Evolutionary conservation across 352 stramenopile species (phyloP).

Genomic region (Phytophthora brassicae): DNA sequence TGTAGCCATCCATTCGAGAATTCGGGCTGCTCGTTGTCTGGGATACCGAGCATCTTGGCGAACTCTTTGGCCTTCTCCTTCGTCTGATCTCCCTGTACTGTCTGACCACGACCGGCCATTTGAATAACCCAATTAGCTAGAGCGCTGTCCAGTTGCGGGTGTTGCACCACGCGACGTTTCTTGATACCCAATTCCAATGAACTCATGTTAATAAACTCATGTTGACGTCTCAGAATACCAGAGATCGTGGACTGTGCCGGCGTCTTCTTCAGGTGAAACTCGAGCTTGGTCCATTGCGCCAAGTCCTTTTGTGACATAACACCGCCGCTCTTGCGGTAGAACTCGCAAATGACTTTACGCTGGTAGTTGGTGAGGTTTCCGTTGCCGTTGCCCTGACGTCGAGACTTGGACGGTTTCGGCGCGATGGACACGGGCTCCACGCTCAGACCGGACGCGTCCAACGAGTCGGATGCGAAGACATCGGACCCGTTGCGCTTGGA

Average conservation of each 20-base stretch:
- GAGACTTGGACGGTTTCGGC: slow-evolving; percentile 9
- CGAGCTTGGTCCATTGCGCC: slow-evolving; percentile 85
- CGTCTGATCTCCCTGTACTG: slow-evolving; percentile 79
- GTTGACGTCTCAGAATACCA: slow-evolving; percentile 76
- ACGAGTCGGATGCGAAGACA: neutral
- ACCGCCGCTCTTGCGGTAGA: slow-evolving; percentile 76
- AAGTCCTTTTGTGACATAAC: slow-evolving; percentile 88
- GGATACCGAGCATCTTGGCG: slow-evolving; percentile 78
- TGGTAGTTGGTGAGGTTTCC: slow-evolving; percentile 86
- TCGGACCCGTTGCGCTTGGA: slow-evolving; percentile 1
- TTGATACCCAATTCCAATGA: slow-evolving; percentile 80
- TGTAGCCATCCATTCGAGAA: slow-evolving; percentile 84
- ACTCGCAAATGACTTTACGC: slow-evolving; percentile 84
- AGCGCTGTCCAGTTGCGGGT: slow-evolving; percentile 75
- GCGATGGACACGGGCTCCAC: neutral
- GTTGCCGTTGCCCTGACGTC: slow-evolving; percentile 42
- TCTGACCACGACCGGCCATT: slow-evolving; percentile 74
- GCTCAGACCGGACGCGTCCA: neutral
- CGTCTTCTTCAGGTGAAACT: slow-evolving; percentile 83
- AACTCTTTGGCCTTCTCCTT: slow-evolving; percentile 89
- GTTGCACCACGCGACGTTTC: slow-evolving; percentile 81
- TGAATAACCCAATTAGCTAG: slow-evolving; percentile 89
- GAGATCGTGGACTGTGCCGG: slow-evolving; percentile 85
- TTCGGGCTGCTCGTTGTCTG: slow-evolving; percentile 71
- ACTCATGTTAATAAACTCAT: slow-evolving; percentile 87